Evolutionary conservation across 2,329 filamentous ascomycete genomes (phyloP).

Genomic region (Aspergillus neoniger): DNA sequence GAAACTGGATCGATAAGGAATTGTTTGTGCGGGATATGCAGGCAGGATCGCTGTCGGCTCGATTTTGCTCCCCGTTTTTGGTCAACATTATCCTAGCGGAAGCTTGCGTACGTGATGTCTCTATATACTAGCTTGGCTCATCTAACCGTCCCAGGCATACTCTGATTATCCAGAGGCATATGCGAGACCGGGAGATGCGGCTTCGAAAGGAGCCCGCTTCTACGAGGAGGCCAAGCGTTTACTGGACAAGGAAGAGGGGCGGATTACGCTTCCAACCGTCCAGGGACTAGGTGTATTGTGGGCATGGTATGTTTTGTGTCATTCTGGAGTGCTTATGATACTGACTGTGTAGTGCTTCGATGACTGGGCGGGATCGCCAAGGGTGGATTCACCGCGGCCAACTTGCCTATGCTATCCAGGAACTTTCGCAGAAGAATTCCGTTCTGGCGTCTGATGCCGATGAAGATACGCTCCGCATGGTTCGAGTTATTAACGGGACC

Average conservation of each 20-base stretch:
- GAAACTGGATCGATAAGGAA: constrained; percentile 36
- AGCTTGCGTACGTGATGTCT: constrained; percentile 30
- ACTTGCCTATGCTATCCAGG: constrained; percentile 27
- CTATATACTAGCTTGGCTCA: neutral
- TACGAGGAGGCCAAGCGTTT: constrained; percentile 37
- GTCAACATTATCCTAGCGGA: constrained; percentile 38
- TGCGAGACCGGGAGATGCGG: constrained; percentile 19
- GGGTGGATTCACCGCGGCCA: constrained; percentile 33
- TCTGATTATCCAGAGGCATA: constrained; percentile 30
- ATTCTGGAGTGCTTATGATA: neutral
- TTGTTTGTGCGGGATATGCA: constrained; percentile 40
- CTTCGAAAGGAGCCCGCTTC: constrained; percentile 32
- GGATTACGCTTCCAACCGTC: constrained; percentile 31
- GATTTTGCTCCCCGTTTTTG: constrained; percentile 39
- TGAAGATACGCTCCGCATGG: constrained; percentile 18
- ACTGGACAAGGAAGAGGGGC: constrained; percentile 33
- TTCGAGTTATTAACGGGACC: constrained; percentile 18
- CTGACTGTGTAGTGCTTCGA: constrained; percentile 28
- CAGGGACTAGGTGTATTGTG: constrained; percentile 36
- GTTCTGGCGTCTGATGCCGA: constrained; percentile 16
- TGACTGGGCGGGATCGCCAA: constrained; percentile 36
- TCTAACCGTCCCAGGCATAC: constrained; percentile 25
- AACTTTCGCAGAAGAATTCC: constrained; percentile 22
- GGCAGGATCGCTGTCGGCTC: constrained; percentile 26
- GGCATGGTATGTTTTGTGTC: constrained; percentile 26